These are phyloP conservation scores for Acanthamoeba quina DNA, from an alignment of 208 protist species.

Conservation along the genomic window DNA sequence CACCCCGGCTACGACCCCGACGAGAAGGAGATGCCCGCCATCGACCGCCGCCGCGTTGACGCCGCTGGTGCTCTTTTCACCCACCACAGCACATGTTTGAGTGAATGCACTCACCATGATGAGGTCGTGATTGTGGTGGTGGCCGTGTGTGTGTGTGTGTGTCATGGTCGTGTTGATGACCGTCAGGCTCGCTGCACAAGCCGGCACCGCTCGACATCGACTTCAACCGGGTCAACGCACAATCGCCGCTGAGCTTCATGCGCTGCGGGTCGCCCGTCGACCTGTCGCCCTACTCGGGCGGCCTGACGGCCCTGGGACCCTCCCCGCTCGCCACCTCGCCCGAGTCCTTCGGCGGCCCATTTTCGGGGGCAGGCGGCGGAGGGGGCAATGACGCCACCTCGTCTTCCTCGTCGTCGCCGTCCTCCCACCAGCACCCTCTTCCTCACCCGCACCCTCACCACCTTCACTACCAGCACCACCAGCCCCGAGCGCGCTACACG, in stretches of 20 bases:
- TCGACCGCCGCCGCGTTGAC: slow-evolving; percentile 35
- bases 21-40: slow-evolving; percentile 58
- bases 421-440: background rate
- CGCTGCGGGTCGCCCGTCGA: slow-evolving; percentile 44
- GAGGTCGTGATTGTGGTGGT: background rate
- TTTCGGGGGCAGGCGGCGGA: background rate
- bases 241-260: slow-evolving; percentile 61
- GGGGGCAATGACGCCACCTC: background rate
- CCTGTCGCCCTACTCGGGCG: slow-evolving; percentile 19
- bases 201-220: slow-evolving; percentile 66
- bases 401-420: background rate
- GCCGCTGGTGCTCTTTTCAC: too few relatives aligned
- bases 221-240: slow-evolving; percentile 63
- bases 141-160: background rate
- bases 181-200: slow-evolving; percentile 57
- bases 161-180: background rate
- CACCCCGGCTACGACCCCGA: background rate
- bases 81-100: too few relatives aligned
- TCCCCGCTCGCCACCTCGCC: slow-evolving; percentile 3
- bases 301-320: background rate
- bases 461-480: background rate
- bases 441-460: background rate
- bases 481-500: background rate
- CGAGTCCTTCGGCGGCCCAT: background rate
- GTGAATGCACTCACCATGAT: too few relatives aligned